phyloP scores from a whole-genome alignment of 768 basidiomycete species.

The Boletus speciosus region DNA sequence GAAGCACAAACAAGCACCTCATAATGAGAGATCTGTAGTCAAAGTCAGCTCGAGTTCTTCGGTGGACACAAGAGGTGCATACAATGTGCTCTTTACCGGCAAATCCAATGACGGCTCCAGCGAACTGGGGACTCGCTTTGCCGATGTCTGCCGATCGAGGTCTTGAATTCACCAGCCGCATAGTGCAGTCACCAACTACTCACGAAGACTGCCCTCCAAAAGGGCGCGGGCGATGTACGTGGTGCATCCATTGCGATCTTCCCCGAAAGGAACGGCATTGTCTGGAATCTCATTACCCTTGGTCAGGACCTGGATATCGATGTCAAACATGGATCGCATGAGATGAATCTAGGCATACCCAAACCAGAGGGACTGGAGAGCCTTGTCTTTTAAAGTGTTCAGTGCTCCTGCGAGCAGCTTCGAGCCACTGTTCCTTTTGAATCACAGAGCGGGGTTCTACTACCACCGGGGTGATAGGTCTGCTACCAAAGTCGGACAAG shows the following conservation, averaged over 20 bases:
- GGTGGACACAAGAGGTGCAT: neutral
- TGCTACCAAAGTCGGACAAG: slow-evolving; percentile 13
- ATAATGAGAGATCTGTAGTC: slow-evolving; percentile 27
- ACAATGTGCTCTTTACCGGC: slow-evolving; percentile 35
- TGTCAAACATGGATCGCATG: neutral
- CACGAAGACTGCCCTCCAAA: slow-evolving; percentile 30
- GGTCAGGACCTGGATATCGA: slow-evolving; percentile 19
- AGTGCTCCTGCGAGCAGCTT: slow-evolving; percentile 28
- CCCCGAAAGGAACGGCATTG: slow-evolving; percentile 33
- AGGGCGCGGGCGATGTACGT: slow-evolving; percentile 32
- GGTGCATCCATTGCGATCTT: slow-evolving; percentile 28
- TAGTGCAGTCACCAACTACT: neutral
- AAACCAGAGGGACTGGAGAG: slow-evolving; percentile 31
- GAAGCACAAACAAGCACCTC: slow-evolving; percentile 37
- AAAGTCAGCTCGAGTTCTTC: neutral
- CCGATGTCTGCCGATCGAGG: slow-evolving; percentile 29
- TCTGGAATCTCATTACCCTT: slow-evolving; percentile 31
- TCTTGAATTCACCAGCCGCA: neutral
- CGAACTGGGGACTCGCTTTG: slow-evolving; percentile 30
- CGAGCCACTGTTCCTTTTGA: slow-evolving; percentile 30
- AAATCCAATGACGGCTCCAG: slow-evolving; percentile 32
- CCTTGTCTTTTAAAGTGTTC: slow-evolving; percentile 27
- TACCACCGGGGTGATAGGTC: slow-evolving; percentile 12
- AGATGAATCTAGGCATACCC: slow-evolving; percentile 16
- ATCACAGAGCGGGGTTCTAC: slow-evolving; percentile 14